Percentiles rank a stretch among this genome's conserved stretches.
phyloP scores from a whole-genome alignment of 2,329 filamentous ascomycete species.

The Cercospora sp. region DNA sequence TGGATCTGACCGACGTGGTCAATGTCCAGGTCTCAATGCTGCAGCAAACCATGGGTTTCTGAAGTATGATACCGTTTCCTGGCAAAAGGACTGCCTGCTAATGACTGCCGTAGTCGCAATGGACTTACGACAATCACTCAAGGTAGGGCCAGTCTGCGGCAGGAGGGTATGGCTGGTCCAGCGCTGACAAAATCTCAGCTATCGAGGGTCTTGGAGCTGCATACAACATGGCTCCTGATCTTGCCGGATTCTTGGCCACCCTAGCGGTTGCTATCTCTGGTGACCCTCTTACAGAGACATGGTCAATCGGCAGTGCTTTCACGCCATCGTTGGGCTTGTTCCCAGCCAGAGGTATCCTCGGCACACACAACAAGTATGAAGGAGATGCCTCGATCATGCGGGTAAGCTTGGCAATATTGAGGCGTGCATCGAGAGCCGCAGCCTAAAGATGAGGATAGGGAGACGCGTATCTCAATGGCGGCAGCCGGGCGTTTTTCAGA shows the following conservation, averaged over 20 bases:
- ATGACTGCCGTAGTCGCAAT: too few species aligned
- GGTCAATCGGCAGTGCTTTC: not conserved
- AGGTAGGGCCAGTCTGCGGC: not conserved
- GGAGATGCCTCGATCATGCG: not conserved
- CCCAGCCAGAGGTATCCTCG: not conserved
- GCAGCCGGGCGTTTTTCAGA: not conserved
- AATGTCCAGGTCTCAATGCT: too few species aligned
- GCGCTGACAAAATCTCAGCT: not conserved
- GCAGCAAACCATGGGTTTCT: too few species aligned
- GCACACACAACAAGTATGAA: not conserved
- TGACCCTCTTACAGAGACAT: conserved; percentile 17
- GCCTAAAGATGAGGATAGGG: not conserved
- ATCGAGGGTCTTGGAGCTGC: not conserved
- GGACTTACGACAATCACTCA: too few species aligned
- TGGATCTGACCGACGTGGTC: too few species aligned
- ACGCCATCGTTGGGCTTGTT: not conserved
- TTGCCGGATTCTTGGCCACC: not conserved
- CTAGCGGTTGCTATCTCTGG: conserved; percentile 11
- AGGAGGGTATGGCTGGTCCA: not conserved
- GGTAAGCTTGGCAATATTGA: not conserved
- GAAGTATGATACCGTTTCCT: too few species aligned
- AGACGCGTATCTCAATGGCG: not conserved
- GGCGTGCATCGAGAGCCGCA: not conserved
- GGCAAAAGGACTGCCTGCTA: too few species aligned
- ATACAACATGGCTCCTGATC: conserved; percentile 3